Base-by-base conservation (phyloP, 495 filamentous ascomycete genomes). In the Extremus antarcticus region DNA sequence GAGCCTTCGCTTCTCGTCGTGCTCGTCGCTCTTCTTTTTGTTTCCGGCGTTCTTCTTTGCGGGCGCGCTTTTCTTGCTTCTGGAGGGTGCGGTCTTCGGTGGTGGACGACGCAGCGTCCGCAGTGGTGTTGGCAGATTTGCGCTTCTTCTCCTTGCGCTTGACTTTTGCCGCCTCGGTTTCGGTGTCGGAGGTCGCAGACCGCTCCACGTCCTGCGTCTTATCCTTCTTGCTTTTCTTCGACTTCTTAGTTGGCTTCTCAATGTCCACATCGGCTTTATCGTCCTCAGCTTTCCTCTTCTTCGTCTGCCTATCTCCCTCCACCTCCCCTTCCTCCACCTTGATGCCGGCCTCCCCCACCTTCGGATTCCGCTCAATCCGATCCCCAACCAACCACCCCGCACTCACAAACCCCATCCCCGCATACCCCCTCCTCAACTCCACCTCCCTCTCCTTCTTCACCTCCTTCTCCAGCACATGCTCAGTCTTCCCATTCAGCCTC, bases 401-500 rank as follows among this genome's bases (percentile, higher is more conserved):
- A 50, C 74, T 78, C 22, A 97, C 83, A 67, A 96, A 97, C 46
- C 77, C 76, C 67, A 92, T 83, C 21, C 74, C 71, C 13, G 85
- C 87, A 71, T 80, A 85, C 67, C 82, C 88, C 65, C 74, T 73
- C 52, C 77, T 82, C 45, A 84, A 71, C 67, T 82, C 83, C 29
- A 81, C 66, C 57, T 83, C 78, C 21, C 81, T 78, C 57, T 80
- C 71, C 39, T 69, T 74, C 51, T 76, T 71, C 67, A 79, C 73
- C 62, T 95, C 85, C 55, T 78, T 72, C 65, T 81, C 73, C 50
- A 91, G 66, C 52, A 79, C 75, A 23, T 70, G 77, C 54, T 88
- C 85, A 39, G 76, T 80, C 67, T 88, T 94, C 21, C 91, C 91
- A 69, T 96, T 98, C 45, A 98, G 71, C 47, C 91, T 76, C 46